Conservation (phyloP, 169 alveolate genomes). For the Cryptosporidium viatorum region DNA sequence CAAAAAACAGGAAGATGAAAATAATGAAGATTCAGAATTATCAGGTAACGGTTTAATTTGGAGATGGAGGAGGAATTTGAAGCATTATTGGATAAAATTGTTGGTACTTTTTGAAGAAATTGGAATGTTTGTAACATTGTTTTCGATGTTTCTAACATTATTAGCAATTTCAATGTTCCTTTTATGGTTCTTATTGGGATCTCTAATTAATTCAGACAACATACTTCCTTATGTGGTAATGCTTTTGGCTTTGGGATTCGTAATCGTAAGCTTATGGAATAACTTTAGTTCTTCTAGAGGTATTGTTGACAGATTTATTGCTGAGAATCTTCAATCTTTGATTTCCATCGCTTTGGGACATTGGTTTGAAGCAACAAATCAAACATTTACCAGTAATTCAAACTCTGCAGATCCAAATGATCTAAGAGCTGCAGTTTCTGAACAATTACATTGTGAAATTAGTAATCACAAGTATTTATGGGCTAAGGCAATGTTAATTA, state of each 20-base stretch:
- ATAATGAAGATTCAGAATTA: background rate
- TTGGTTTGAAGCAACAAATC: constrained; percentile 79
- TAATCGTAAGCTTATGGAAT: constrained; percentile 75
- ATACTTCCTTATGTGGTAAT: constrained; percentile 80
- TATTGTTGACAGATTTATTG: constrained; percentile 76
- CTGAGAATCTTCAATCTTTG: constrained; percentile 77
- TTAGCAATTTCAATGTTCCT: constrained; percentile 72
- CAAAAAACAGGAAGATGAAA: background rate
- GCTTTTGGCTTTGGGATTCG: constrained; percentile 77
- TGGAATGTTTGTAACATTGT: constrained; percentile 70
- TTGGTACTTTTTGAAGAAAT: constrained; percentile 38
- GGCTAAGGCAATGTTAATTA: constrained; percentile 7
- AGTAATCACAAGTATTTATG: constrained; percentile 1
- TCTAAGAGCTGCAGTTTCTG: constrained; percentile 28
- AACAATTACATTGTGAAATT: constrained; percentile 33
- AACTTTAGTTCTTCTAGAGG: constrained; percentile 78
- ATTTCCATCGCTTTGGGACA: constrained; percentile 80
- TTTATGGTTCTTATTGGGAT: constrained; percentile 79
- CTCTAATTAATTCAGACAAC: constrained; percentile 79
- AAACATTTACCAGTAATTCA: constrained; percentile 12
- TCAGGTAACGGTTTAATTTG: background rate
- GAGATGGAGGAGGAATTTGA: background rate
- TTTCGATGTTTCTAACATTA: constrained; percentile 62
- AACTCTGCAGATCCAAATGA: constrained; percentile 51
- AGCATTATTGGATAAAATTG: constrained; percentile 19